Base-by-base conservation (phyloP, 371 early-diverging fungal genomes). In the Parasitella parasitica region DNA sequence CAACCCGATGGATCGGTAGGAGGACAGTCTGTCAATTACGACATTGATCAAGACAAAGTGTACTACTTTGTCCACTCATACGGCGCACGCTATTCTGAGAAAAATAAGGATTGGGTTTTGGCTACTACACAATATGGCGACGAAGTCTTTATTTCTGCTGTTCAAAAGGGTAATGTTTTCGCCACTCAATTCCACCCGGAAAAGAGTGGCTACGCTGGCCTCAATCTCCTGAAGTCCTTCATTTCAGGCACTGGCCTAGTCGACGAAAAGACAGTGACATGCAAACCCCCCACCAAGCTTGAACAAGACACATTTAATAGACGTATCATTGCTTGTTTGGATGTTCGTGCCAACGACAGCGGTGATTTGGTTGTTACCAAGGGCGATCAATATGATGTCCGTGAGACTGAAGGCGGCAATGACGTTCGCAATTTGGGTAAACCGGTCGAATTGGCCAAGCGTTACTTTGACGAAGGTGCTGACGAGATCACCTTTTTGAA, bases 101-200 rank as follows among this genome's bases (percentile, higher is more conserved):
- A 66, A 4, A 70, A 75, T 12, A 79, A 81, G 54, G 77, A 80
- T 32, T 92, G 92, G 92, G 83, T 79, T 1, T 75, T 91, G 39
- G 75, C 94, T 3, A 86, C 90, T 0, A 94, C 96, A 0, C 89
- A 89, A 57, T 97, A 98, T 67, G 90, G 90, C 3, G 87, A 92
- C 59, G 90, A 98, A 69, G 67, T 82, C 0, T 94, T 97, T 75
- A 85, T 97, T 39, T 89, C 93, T 49, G 76, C 93, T 5, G 86
- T 97, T 9, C 86, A 89, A 74, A 83, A 80, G 57, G 91, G 89
- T 55, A 95, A 94, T 69, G 83, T 97, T 27, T 92, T 97, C 77
- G 93, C 94, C 20, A 96, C 96, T 3, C 99, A 98, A 73, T 98
- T 97, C 80, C 99, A 98, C 67, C 99, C 99, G 3, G 99, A 98